These are phyloP conservation scores for Hericium erinaceus DNA, from an alignment of 768 basidiomycete species.

Conservation along the genomic window DNA sequence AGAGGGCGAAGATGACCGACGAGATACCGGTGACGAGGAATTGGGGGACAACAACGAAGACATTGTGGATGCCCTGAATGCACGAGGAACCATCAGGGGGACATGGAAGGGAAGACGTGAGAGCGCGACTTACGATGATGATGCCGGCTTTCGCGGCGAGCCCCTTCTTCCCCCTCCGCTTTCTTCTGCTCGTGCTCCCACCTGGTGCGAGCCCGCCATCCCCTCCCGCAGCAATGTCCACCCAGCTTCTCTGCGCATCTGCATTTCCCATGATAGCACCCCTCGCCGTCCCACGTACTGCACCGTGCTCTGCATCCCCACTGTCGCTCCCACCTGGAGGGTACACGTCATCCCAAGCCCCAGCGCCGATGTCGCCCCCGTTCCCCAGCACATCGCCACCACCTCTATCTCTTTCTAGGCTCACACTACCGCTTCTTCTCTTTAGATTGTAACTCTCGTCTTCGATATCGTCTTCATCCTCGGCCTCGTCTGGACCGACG, in stretches of 20 bases:
- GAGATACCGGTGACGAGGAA: slow-evolving; percentile 86
- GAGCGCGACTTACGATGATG: slow-evolving; percentile 53
- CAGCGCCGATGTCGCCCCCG: background rate
- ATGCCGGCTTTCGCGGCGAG: slow-evolving; percentile 83
- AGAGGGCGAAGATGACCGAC: slow-evolving; percentile 76
- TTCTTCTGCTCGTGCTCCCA: background rate
- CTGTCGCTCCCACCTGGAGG: background rate
- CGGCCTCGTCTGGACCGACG: slow-evolving; percentile 19
- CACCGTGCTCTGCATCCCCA: background rate
- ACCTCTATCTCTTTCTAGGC: background rate
- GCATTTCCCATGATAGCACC: slow-evolving; percentile 10
- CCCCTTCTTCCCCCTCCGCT: slow-evolving; percentile 14
- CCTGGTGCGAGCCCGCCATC: background rate
- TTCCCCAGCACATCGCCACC: background rate
- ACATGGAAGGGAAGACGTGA: background rate
- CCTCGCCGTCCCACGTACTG: background rate
- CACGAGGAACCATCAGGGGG: too few relatives aligned
- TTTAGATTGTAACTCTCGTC: background rate
- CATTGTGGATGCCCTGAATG: slow-evolving; percentile 84
- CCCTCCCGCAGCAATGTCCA: slow-evolving; percentile 3
- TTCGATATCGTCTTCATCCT: slow-evolving; percentile 14
- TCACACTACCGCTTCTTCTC: background rate
- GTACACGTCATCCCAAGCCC: background rate
- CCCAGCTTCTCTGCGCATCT: slow-evolving; percentile 11
- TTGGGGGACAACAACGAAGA: slow-evolving; percentile 90